A percentile compares a stretch with the other conserved stretches of the same genome.
phyloP scores from a whole-genome alignment of 352 stramenopile genomes.

The Phytophthora lateralis region DNA sequence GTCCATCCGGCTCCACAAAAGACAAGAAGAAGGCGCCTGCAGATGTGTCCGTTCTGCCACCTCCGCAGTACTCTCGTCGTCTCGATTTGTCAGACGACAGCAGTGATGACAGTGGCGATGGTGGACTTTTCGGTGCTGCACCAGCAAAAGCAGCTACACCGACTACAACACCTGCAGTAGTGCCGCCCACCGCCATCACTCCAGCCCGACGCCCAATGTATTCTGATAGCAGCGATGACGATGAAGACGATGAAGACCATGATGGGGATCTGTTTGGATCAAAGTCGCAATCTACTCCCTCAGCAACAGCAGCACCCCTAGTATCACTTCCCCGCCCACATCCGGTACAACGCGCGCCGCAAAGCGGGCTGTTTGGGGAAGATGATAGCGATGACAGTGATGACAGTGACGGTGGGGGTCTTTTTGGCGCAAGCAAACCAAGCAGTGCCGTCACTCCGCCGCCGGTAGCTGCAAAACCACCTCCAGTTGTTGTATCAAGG shows the following conservation, averaged over 20 bases:
- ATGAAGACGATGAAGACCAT: constrained; percentile 53
- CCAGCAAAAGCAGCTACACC: constrained; percentile 29
- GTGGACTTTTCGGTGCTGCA: constrained; percentile 53
- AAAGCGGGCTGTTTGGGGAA: constrained; percentile 61
- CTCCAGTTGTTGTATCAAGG: constrained; percentile 13
- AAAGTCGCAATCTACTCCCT: constrained; percentile 28
- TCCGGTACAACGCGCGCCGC: constrained; percentile 31
- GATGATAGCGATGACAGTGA: constrained; percentile 61
- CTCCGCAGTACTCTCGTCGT: constrained; percentile 28
- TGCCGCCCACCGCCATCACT: constrained; percentile 6
- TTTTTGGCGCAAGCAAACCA: constrained; percentile 41
- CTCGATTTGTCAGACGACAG: constrained; percentile 57
- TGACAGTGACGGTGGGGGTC: constrained; percentile 39
- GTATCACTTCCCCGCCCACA: constrained; percentile 2
- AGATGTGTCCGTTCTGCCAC: constrained; percentile 24
- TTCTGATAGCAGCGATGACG: constrained; percentile 53
- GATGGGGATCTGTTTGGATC: constrained; percentile 61
- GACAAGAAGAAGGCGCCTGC: constrained; percentile 23
- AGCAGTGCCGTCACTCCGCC: constrained; percentile 1
- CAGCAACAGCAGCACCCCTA: constrained; percentile 8
- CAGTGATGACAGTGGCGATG: constrained; percentile 60
- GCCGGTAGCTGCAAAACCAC: constrained; percentile 3
- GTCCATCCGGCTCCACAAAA: constrained; percentile 24
- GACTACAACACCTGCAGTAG: constrained; percentile 7
- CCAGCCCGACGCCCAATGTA: constrained; percentile 10